phyloP scores from a whole-genome alignment of 768 basidiomycete species.

The Pleurotus tuber-regium region DNA sequence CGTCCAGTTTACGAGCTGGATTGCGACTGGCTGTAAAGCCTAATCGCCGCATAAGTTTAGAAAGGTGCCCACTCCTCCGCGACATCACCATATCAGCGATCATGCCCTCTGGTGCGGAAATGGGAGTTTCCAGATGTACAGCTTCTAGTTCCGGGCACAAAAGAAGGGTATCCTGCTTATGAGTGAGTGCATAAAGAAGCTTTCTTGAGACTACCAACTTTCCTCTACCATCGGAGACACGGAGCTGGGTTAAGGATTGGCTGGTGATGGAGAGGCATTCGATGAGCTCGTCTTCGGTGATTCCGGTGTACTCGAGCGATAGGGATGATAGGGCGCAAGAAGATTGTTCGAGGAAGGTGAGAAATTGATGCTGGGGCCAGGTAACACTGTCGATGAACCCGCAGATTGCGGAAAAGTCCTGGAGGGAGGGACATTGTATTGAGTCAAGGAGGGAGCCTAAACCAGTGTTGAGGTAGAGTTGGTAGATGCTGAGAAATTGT shows the following conservation, averaged over 20 bases:
- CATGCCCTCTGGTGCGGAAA: slow-evolving; percentile 4
- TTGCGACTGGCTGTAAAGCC: slow-evolving; percentile 1
- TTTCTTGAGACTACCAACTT: slow-evolving; percentile 4
- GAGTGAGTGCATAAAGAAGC: slow-evolving; percentile 5
- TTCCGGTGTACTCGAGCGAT: slow-evolving; percentile 6
- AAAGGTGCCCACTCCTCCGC: not conserved
- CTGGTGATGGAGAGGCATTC: slow-evolving; percentile 3
- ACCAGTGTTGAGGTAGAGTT: slow-evolving; percentile 19
- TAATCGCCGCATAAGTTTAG: not conserved
- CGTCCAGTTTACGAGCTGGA: not conserved
- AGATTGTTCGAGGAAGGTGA: slow-evolving; percentile 8
- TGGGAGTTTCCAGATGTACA: not conserved
- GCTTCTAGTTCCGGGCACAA: not conserved
- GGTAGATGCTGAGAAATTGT: slow-evolving; percentile 18
- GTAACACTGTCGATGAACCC: slow-evolving; percentile 15
- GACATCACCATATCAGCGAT: slow-evolving; percentile 5
- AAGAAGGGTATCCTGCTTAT: not conserved
- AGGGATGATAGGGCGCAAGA: slow-evolving; percentile 1
- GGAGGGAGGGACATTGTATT: slow-evolving; percentile 18
- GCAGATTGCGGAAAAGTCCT: slow-evolving; percentile 15
- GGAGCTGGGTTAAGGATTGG: slow-evolving; percentile 5
- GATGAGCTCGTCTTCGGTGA: slow-evolving; percentile 9
- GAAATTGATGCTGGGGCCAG: slow-evolving; percentile 9
- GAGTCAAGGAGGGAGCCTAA: slow-evolving; percentile 20
- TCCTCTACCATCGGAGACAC: slow-evolving; percentile 5